These are phyloP conservation scores for Carex myosuroides DNA, from an alignment of 176 grass and related monocot species.

Conservation along the genomic window DNA sequence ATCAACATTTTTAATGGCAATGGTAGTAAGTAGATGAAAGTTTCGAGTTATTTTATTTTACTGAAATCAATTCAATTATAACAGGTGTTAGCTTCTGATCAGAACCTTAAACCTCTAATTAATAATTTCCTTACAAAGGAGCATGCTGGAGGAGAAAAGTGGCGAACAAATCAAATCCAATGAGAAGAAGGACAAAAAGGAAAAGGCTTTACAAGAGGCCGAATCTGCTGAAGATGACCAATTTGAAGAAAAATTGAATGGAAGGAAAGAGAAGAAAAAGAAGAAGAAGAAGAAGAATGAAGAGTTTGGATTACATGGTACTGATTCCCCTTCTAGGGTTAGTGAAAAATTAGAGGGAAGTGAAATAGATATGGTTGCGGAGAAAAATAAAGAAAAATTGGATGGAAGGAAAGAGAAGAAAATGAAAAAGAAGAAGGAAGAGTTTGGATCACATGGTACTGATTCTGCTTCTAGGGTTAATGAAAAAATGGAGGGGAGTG, in stretches of 20 bases:
- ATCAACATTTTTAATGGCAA: too few relatives aligned
- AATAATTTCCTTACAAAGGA: not conserved
- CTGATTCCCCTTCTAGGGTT: not conserved
- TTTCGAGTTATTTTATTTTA: too few relatives aligned
- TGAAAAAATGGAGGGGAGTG: not conserved
- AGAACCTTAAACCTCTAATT: too few relatives aligned
- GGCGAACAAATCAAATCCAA: not conserved
- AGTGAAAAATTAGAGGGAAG: not conserved
- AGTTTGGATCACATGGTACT: not conserved
- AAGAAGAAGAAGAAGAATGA: not conserved
- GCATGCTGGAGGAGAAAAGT: not conserved
- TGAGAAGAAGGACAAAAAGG: not conserved
- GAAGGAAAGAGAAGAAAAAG: not conserved
- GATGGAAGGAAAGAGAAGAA: conserved; percentile 12
- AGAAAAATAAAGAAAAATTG: not conserved
- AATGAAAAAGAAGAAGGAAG: conserved; percentile 8
- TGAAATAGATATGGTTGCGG: not conserved
- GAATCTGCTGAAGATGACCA: not conserved
- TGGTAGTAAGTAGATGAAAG: too few relatives aligned
- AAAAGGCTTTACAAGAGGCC: not conserved
- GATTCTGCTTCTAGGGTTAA: not conserved
- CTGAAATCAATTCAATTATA: too few relatives aligned
- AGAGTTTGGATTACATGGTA: not conserved
- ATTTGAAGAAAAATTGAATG: not conserved
- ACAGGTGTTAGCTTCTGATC: too few relatives aligned